Percentiles rank a stretch among this genome's conserved stretches.
Conservation (phyloP, 202 grass and related monocot genomes). For the Zizania palustris region DNA sequence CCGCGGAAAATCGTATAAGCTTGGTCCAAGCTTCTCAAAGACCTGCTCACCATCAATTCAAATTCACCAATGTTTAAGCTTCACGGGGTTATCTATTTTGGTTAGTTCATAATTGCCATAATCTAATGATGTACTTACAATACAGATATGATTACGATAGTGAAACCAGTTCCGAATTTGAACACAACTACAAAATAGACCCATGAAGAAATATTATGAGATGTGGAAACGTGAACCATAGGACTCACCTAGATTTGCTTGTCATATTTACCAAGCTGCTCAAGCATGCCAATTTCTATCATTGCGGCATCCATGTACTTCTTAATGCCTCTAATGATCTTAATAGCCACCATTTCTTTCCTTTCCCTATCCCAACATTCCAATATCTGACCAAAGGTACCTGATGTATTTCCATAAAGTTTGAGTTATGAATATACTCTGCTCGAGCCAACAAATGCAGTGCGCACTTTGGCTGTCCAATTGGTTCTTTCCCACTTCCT, state of each 20-base stretch:
- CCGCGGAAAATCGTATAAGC: conserved; percentile 96
- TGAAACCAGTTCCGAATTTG: conserved; percentile 99
- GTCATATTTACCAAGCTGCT: conserved; percentile 89
- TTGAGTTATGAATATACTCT: conserved; percentile 25
- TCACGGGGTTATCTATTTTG: conserved; percentile 46
- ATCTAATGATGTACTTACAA: conserved; percentile 91
- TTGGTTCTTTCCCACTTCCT: too few species aligned
- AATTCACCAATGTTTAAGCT: conserved; percentile 77
- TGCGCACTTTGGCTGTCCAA: too few species aligned
- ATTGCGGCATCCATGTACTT: conserved; percentile 97
- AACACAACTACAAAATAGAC: conserved; percentile 65
- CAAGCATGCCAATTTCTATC: conserved; percentile 95
- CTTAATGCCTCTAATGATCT: conserved; percentile 87
- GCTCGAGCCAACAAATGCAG: background rate
- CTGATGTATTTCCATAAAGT: conserved; percentile 59
- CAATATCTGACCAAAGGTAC: conserved; percentile 98
- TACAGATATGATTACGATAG: conserved; percentile 99
- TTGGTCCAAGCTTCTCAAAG: conserved; percentile 99
- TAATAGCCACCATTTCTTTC: conserved; percentile 96
- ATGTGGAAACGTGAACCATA: conserved; percentile 19
- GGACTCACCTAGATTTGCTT: conserved; percentile 64
- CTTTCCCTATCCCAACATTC: conserved; percentile 97
- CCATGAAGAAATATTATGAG: background rate
- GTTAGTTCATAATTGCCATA: conserved; percentile 69
- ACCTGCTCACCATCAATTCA: conserved; percentile 92